Evolutionary conservation across 208 protist genomes (phyloP), one percentile per base, ranked within the genome.

Genomic region (Plasmodiophora brassicae): DNA sequence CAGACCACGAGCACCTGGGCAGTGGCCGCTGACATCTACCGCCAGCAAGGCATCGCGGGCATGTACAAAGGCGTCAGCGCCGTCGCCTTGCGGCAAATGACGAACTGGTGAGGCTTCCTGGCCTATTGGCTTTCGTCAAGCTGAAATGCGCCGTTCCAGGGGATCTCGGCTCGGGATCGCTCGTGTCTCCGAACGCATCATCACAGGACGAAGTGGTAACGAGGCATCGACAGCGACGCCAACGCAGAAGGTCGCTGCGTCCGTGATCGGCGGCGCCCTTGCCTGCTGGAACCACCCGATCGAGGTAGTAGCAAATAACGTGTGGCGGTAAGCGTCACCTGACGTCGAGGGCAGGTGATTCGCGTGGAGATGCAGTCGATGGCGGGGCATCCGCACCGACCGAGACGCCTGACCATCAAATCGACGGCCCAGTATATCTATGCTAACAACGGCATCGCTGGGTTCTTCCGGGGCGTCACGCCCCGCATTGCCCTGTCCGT

Each of bases 271-370:
- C 8, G 71, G 71, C 32, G 71, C 71, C 36, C 71, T 84, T 36
- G 71, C 25, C 25, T 84, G 71, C 71, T 84, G 71, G 71, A 84
- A 84, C 36, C 71, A 84, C 14, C 71, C 71, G 71, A 20, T 84
- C 36, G 71, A 57, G 25, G 50, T 57, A 57, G 14, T 25, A 57
- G 25, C 25, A 25, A 14, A 14, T 14, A 14, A 28, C 25, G 50
- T 28, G 50, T 57, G 50, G 14, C 50, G 20, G 25, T 57, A 14
- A 57, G 14, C 50, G 14, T 28, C 25, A 28, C 14, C 14, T 25
- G 25, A 25, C 20, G 50, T 57, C 14, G 14, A 14, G 25, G 20
- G 50, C 50, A 84, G 71, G 71, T 84, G 71, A 41, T 84, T 25
- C 71, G 71, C 71, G 71, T 84, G 32, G 71, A 84, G 36, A 84